Conservation (phyloP, 2,329 filamentous ascomycete genomes). For the Fusarium tricinctum region DNA sequence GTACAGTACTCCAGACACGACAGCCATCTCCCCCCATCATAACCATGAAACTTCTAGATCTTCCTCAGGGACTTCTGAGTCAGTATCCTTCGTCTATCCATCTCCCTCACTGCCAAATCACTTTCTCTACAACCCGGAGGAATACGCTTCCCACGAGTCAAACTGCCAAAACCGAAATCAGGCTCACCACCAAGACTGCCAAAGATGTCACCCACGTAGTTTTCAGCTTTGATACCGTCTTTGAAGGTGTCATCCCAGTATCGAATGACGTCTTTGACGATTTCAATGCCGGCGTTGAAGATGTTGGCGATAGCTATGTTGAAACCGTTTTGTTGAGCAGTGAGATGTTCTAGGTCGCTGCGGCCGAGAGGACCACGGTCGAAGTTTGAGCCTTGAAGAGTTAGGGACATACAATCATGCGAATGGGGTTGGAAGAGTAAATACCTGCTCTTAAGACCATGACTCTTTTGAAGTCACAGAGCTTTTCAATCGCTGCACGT, state of each 20-base stretch:
- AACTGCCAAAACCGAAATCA: conserved; percentile 72
- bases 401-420: background rate
- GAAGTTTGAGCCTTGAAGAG: conserved; percentile 71
- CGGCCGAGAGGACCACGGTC: conserved; percentile 75
- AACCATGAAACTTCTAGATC: conserved; percentile 8
- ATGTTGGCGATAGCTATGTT: conserved; percentile 74
- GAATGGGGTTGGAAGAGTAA: fast-evolving
- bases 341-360: conserved; percentile 70
- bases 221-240: conserved; percentile 68
- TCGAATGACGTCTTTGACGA: conserved; percentile 73
- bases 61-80: conserved; percentile 45
- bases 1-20: background rate
- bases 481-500: conserved; percentile 67
- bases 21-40: too few relatives aligned
- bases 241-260: conserved; percentile 73
- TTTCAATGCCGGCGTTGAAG: conserved; percentile 74
- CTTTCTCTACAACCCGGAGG: conserved; percentile 36
- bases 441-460: conserved; percentile 75
- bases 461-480: conserved; percentile 75
- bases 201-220: conserved; percentile 80
- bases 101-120: conserved; percentile 49
- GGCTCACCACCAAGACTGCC: conserved; percentile 75
- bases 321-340: conserved; percentile 74
- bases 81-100: conserved; percentile 48
- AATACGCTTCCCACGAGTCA: conserved; percentile 56